These are phyloP conservation scores for Leptodermis oblonga DNA, from an alignment of 257 asterid species.

Conservation along the genomic window DNA sequence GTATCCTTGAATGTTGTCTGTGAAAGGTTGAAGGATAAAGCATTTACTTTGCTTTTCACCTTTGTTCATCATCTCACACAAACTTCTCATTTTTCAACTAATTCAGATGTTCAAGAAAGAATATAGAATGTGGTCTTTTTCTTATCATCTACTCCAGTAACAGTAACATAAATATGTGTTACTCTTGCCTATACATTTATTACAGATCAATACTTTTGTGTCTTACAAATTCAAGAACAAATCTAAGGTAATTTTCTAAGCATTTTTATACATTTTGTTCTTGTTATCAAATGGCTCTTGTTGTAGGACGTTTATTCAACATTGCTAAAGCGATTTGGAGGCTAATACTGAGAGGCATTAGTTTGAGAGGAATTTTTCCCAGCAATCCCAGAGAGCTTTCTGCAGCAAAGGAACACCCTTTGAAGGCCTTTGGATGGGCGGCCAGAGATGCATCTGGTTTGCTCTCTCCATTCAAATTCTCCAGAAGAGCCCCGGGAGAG, in stretches of 20 bases:
- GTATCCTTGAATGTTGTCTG: too few relatives aligned
- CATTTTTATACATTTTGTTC: background rate
- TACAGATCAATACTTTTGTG: background rate
- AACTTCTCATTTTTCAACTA: background rate
- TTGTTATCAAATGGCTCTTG: background rate
- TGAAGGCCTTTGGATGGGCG: constrained; percentile 25
- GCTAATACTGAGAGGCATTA: background rate
- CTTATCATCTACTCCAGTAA: constrained; percentile 6
- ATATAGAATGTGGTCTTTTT: background rate
- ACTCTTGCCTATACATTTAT: background rate
- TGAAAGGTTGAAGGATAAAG: background rate
- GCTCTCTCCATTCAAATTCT: constrained; percentile 25
- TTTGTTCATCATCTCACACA: background rate
- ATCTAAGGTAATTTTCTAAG: too few relatives aligned
- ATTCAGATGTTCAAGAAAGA: constrained; percentile 5
- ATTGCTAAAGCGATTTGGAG: constrained; percentile 4
- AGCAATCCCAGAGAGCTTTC: constrained; percentile 1
- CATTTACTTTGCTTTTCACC: constrained; percentile 13
- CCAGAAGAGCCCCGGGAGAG: constrained; percentile 22
- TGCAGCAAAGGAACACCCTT: constrained; percentile 13
- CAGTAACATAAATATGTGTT: background rate
- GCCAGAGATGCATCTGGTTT: constrained; percentile 18
- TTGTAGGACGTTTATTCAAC: background rate
- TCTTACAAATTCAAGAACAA: too few relatives aligned
- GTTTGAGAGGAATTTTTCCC: background rate